Evolutionary conservation across 2,329 filamentous ascomycete species (phyloP).

Genomic region (Sarocladium brachiariae): DNA sequence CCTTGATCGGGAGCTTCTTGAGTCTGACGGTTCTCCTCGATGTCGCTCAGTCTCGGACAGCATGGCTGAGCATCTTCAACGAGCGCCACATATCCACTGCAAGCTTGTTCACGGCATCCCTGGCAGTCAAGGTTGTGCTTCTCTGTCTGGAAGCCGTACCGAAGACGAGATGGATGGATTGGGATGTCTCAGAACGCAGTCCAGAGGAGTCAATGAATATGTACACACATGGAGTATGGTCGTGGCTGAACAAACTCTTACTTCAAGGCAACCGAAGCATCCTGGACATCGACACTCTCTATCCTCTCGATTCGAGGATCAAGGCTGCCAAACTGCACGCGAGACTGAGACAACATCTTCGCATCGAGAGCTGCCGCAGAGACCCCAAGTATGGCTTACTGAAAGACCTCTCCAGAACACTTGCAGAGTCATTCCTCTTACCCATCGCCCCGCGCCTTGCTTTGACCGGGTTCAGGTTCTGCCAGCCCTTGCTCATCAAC

Average conservation of each 20-base stretch:
- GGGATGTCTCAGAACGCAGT: slow-evolving; percentile 30
- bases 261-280: slow-evolving; percentile 28
- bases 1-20: slow-evolving; percentile 34
- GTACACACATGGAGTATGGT: slow-evolving; percentile 23
- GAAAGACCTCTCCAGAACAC: slow-evolving; percentile 21
- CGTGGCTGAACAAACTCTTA: slow-evolving; percentile 30
- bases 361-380: slow-evolving; percentile 18
- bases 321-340: slow-evolving; percentile 15
- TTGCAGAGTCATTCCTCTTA: slow-evolving; percentile 25
- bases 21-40: slow-evolving; percentile 37
- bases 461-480: slow-evolving; percentile 33
- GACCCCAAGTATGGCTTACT: slow-evolving; percentile 22
- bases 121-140: slow-evolving; percentile 27
- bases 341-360: slow-evolving; percentile 14
- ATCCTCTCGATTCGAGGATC: slow-evolving; percentile 25
- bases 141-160: slow-evolving; percentile 31
- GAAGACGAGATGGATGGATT: slow-evolving; percentile 32
- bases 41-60: slow-evolving; percentile 32
- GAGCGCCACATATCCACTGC: slow-evolving; percentile 20
- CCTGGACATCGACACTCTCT: slow-evolving; percentile 26
- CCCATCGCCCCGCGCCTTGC: slow-evolving; percentile 30
- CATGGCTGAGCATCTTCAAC: slow-evolving; percentile 28
- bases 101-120: slow-evolving; percentile 26
- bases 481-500: slow-evolving; percentile 37
- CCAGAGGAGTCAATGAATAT: slow-evolving; percentile 29